These are phyloP conservation scores for Cnidoscolus chayamansa DNA, from an alignment of 441 rosid genomes.

Conservation along the genomic window DNA sequence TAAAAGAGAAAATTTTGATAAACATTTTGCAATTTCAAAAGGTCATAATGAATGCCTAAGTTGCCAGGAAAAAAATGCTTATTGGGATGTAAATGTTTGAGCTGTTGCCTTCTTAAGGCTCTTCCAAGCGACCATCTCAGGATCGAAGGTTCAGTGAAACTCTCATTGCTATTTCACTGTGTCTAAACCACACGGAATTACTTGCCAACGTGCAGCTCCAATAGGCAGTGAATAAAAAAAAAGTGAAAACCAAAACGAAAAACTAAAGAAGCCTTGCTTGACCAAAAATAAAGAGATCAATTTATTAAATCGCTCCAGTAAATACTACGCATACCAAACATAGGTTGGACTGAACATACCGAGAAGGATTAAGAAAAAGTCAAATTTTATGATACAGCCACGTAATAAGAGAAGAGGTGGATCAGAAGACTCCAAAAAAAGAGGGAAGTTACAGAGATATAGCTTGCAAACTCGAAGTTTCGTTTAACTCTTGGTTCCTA, in stretches of 20 bases:
- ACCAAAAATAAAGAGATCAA: too few species aligned
- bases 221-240: slow-evolving; percentile 41
- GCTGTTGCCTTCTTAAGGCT: slow-evolving; percentile 25
- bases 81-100: slow-evolving; percentile 16
- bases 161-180: slow-evolving; percentile 48
- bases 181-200: slow-evolving; percentile 58
- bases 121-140: slow-evolving; percentile 36
- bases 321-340: background rate
- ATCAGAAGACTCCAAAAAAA: background rate
- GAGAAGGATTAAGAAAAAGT: background rate
- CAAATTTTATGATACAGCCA: background rate
- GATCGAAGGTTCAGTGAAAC: slow-evolving; percentile 34
- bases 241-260: background rate
- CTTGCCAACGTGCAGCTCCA: slow-evolving; percentile 51
- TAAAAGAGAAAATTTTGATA: background rate
- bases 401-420: background rate
- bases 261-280: background rate
- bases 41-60: background rate
- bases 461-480: background rate
- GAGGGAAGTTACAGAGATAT: background rate
- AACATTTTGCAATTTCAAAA: background rate
- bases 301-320: background rate
- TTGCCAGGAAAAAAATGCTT: background rate
- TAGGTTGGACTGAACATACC: background rate
- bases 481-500: background rate